A percentile compares a stretch with the other conserved stretches of the same genome.
Conservation (phyloP, 2,329 filamentous ascomycete genomes). For the Aspergillus neoniger region DNA sequence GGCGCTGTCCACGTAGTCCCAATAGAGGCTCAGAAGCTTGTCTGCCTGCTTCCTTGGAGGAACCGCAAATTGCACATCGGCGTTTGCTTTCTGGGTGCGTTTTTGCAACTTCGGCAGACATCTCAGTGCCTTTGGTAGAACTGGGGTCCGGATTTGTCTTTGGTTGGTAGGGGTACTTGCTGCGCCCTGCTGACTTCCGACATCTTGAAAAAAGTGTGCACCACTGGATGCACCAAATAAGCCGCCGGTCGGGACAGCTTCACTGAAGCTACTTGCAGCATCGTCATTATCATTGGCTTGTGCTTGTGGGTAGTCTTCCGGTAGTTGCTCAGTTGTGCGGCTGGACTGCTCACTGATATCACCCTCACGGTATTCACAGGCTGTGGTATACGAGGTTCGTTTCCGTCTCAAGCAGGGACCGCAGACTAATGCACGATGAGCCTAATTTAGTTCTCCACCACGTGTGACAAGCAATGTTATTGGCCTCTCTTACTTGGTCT, state of each 20-base stretch:
- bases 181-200: too few species aligned
- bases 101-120: neutral
- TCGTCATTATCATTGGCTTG: neutral
- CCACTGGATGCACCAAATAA: neutral
- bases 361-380: neutral
- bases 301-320: neutral
- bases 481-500: neutral
- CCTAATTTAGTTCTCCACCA: neutral
- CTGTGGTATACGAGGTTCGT: neutral
- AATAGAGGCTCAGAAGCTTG: neutral
- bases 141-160: neutral
- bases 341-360: neutral
- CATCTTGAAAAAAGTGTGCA: neutral
- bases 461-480: neutral
- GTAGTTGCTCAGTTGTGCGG: neutral
- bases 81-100: too few species aligned
- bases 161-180: neutral
- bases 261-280: neutral
- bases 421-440: constrained; percentile 11
- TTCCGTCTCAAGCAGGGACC: constrained; percentile 14
- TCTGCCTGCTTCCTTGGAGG: neutral
- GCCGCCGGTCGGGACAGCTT: neutral
- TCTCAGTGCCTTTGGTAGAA: neutral
- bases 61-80: neutral
- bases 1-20: constrained; percentile 3